Evolutionary conservation across 1,139 yeast species (phyloP).

Genomic region (Sugiyamaella paludigena): DNA sequence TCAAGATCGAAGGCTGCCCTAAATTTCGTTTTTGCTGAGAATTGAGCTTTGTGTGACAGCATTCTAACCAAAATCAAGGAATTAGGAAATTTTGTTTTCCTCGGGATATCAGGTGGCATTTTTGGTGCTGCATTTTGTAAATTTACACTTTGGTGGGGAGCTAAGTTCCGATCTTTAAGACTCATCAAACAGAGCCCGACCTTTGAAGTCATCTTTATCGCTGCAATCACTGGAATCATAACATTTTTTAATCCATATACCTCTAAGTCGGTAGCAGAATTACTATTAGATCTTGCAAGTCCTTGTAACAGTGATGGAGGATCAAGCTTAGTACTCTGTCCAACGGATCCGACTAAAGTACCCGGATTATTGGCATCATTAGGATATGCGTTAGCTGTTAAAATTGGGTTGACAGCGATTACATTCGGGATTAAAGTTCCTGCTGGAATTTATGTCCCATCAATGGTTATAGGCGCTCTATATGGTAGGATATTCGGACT

Average conservation of each 20-base stretch:
- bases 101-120: constrained; percentile 58
- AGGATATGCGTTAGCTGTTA: constrained; percentile 47
- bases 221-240: constrained; percentile 49
- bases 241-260: constrained; percentile 56
- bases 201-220: constrained; percentile 49
- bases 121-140: constrained; percentile 57
- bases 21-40: no score
- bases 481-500: constrained; percentile 58
- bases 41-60: neutral
- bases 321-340: constrained; percentile 41
- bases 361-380: constrained; percentile 42
- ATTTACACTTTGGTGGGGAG: constrained; percentile 51
- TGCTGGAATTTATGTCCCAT: constrained; percentile 65
- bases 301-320: constrained; percentile 41
- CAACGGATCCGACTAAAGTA: constrained; percentile 37
- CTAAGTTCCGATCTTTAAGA: constrained; percentile 40
- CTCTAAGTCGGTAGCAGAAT: constrained; percentile 53
- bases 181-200: constrained; percentile 45
- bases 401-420: constrained; percentile 48
- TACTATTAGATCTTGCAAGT: constrained; percentile 53
- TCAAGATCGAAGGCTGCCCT: no score
- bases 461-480: constrained; percentile 66
- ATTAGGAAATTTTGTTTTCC: constrained; percentile 46
- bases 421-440: constrained; percentile 65
- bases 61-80: constrained; percentile 39